Percentiles rank a stretch among this genome's conserved stretches.
Conservation (phyloP, 2,329 filamentous ascomycete genomes). For the Penicillium sp. region DNA sequence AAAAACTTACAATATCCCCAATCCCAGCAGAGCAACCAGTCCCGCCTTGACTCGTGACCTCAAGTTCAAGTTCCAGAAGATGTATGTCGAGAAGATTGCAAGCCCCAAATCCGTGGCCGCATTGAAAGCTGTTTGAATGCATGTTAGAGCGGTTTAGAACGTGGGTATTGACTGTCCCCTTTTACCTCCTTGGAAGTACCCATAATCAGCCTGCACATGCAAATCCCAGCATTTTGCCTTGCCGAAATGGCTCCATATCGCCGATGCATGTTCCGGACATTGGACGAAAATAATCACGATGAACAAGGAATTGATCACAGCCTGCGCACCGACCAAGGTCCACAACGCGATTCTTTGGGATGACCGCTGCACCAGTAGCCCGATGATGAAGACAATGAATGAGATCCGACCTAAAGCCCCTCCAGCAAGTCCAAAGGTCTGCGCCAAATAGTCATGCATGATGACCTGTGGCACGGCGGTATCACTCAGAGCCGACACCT, state of each 20-base stretch:
- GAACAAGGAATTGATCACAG: conserved; percentile 22
- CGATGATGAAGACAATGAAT: conserved; percentile 25
- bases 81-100: conserved; percentile 26
- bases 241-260: conserved; percentile 21
- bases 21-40: conserved; percentile 27
- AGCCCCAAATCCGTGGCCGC: conserved; percentile 32
- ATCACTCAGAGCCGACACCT: conserved; percentile 7
- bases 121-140: conserved; percentile 22
- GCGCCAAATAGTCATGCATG: conserved; percentile 26
- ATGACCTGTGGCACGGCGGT: conserved; percentile 14
- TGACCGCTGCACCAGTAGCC: conserved; percentile 17
- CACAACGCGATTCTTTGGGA: conserved; percentile 19
- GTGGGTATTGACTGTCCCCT: neutral
- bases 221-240: conserved; percentile 21
- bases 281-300: conserved; percentile 27
- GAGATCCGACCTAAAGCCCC: conserved; percentile 22
- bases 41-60: conserved; percentile 30
- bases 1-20: conserved; percentile 31
- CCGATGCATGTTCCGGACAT: conserved; percentile 22
- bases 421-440: conserved; percentile 24
- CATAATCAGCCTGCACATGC: conserved; percentile 26
- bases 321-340: conserved; percentile 19
- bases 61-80: conserved; percentile 36
- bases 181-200: conserved; percentile 29
- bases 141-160: neutral